Conservation (phyloP, 169 alveolate species). For the Plasmodium knowlesi region DNA sequence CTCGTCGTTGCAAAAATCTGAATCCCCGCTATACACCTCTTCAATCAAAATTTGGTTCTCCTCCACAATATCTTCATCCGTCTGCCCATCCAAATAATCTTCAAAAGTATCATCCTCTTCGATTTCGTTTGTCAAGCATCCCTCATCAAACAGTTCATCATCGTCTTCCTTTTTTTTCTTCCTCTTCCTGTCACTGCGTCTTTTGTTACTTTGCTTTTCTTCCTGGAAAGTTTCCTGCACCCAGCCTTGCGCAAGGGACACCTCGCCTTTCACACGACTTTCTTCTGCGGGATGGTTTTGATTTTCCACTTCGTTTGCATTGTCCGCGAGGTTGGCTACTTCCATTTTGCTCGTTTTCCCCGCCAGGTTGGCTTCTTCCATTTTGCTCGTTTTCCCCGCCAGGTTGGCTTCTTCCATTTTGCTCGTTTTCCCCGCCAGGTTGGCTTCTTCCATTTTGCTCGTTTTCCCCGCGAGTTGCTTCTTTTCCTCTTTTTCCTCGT, state of each 20-base stretch:
- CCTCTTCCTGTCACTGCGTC: neutral
- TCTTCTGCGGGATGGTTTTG: neutral
- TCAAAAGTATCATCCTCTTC: conserved; percentile 7
- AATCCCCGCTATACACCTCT: conserved; percentile 55
- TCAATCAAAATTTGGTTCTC: conserved; percentile 48
- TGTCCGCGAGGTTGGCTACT: neutral
- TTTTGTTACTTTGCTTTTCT: neutral
- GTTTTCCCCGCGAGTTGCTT: neutral
- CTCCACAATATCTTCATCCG: conserved; percentile 73
- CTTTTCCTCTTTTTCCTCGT: neutral
- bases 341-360: neutral
- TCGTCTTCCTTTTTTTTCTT: conserved; percentile 25
- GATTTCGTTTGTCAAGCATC: conserved; percentile 12
- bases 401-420: neutral
- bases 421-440: no score
- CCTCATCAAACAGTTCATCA: conserved; percentile 50
- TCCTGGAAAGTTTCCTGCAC: neutral
- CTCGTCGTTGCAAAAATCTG: conserved; percentile 25
- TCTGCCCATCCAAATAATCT: neutral
- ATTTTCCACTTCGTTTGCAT: neutral
- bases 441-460: neutral
- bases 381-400: neutral
- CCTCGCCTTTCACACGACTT: neutral
- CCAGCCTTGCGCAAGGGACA: neutral
- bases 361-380: neutral